Base-by-base conservation (phyloP, 352 stramenopile species). In the Thalassiosira exigua region DNA sequence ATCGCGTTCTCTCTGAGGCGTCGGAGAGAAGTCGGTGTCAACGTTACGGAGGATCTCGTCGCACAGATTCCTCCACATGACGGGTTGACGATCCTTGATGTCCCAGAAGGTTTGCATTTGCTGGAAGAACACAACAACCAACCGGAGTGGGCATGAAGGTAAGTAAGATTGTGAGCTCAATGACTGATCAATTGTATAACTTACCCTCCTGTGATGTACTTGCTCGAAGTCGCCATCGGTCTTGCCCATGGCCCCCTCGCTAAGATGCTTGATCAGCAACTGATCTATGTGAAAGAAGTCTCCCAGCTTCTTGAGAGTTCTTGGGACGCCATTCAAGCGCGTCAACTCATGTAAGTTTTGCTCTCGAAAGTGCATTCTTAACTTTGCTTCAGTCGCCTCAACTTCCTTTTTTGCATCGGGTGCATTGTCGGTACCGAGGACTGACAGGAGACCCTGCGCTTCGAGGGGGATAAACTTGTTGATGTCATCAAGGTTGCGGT, bases 341-440 rank as follows among this genome's bases (percentile, higher is more conserved):
- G 48, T 56, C 48, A 56, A 44, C 14, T 56, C 48, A 27, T 56
- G 17, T 27, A 56, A 56, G 17, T 21, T 56, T 56, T 27, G 9
- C 7, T 56, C 14, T 14, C 36, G 7, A 7, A 56, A 12, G 22
- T 56, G n/a, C n/a, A 19, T 56, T 19, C 48, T 22, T 5, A 27
- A 19, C 5, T 27, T 56, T 56, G 17, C 7, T 19, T 7, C 17
- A 56, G n/a, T 19, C 5, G 48, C 48, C 9, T 56, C 48, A 56
- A 11, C 7, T 21, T 9, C 48, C 9, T 56, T 56, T 22, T 56
- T 19, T 12, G n/a, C 17, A 11, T 19, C 5, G 7, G 17, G 12
- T 27, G 9, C 48, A 56, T 21, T 27, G 7, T 19, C 17, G n/a
- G 17, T 56, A 19, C 7, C 5, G 21, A 21, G 48, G 5, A 19